These are phyloP conservation scores for Knoxia roxburghii DNA, from an alignment of 257 asterid species.

Conservation along the genomic window DNA sequence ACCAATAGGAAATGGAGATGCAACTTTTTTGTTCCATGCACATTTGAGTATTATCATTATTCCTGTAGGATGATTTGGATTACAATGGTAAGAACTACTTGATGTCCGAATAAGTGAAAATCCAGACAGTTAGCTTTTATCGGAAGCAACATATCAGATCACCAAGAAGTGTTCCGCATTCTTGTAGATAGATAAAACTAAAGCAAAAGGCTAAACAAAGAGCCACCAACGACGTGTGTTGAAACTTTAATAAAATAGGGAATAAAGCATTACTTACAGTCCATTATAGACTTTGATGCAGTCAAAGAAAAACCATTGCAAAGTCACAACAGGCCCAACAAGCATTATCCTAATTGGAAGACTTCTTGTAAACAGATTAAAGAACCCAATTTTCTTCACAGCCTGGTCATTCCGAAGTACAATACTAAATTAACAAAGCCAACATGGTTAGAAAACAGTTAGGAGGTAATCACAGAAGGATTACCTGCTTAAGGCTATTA, in stretches of 20 bases:
- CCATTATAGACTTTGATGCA: conserved; percentile 39
- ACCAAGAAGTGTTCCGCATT: neutral
- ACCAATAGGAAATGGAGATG: neutral
- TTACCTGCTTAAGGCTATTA: conserved; percentile 30
- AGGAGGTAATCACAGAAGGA: neutral
- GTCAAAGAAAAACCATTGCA: conserved; percentile 47
- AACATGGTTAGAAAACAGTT: neutral
- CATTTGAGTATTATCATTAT: conserved; percentile 3
- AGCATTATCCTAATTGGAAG: conserved; percentile 44
- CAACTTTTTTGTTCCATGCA: neutral
- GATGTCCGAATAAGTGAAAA: neutral
- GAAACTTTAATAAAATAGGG: neutral
- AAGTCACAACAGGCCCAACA: conserved; percentile 40
- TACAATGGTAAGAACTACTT: neutral
- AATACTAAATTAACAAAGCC: conserved; percentile 1
- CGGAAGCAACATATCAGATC: neutral
- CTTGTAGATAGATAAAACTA: conserved; percentile 5
- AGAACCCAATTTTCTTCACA: conserved; percentile 35
- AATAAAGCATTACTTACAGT: conserved; percentile 25
- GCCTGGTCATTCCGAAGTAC: conserved; percentile 21
- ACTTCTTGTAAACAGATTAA: conserved; percentile 38
- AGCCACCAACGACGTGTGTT: neutral
- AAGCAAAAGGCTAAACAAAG: neutral
- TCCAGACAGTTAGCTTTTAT: neutral
- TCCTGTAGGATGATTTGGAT: neutral